Percentiles rank a stretch among this genome's conserved stretches.
Conservation (phyloP, 225 moss, liverwort and hornwort genomes). For the Marchantia polymorpha region DNA sequence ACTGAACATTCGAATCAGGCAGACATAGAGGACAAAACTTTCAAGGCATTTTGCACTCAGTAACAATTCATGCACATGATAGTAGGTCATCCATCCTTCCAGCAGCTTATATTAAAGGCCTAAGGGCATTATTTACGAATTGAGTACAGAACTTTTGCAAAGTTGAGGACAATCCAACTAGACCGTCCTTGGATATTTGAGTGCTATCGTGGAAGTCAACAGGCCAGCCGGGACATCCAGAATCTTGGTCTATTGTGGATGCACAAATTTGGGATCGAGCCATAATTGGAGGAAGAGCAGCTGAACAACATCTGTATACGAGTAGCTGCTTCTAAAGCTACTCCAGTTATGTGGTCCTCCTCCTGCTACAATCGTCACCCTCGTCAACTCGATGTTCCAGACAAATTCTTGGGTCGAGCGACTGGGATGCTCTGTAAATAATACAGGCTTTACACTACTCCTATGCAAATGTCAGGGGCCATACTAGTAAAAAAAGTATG, state of each 20-base stretch:
- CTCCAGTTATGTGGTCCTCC: background rate
- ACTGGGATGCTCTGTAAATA: background rate
- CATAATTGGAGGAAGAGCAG: background rate
- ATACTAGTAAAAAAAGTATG: conserved; percentile 4
- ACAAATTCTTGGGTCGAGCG: background rate
- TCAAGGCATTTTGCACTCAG: background rate
- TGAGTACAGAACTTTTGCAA: background rate
- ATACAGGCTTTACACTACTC: conserved; percentile 13
- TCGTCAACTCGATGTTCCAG: background rate
- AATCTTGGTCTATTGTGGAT: background rate
- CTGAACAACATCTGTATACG: background rate
- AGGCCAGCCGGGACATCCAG: background rate
- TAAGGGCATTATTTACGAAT: conserved; percentile 2
- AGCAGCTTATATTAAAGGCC: background rate
- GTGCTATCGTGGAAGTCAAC: background rate
- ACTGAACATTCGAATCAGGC: background rate
- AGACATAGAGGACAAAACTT: background rate
- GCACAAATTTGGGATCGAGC: background rate
- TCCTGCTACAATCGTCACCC: background rate
- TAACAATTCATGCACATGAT: background rate
- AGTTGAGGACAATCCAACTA: background rate
- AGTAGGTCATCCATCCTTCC: background rate
- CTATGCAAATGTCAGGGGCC: background rate
- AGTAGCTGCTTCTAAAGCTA: background rate
- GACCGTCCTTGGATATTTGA: background rate